Conservation (phyloP, 495 filamentous ascomycete genomes). For the Podospora bellae-mahoneyi region DNA sequence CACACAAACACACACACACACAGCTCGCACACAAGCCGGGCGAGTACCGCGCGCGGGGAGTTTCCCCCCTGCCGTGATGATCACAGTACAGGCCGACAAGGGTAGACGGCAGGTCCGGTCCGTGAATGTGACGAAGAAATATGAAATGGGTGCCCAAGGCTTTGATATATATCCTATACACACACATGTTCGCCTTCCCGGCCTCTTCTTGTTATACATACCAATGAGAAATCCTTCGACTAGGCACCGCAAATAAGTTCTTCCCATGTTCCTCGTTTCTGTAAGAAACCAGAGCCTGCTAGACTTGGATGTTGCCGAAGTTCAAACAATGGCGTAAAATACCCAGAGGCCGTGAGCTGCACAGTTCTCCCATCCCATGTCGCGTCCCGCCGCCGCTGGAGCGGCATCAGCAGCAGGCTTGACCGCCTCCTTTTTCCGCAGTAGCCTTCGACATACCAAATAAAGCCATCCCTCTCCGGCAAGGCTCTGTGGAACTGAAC, state of each 20-base stretch:
- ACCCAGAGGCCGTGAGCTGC: background rate
- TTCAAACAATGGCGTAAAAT: background rate
- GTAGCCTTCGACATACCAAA: background rate
- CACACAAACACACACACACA: too few relatives aligned
- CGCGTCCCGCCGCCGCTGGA: background rate
- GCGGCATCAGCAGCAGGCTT: background rate
- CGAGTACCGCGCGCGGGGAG: background rate
- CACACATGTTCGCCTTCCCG: background rate
- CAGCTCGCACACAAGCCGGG: background rate
- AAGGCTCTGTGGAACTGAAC: background rate
- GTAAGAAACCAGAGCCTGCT: background rate
- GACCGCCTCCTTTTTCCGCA: background rate
- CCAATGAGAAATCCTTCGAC: background rate
- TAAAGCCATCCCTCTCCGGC: background rate
- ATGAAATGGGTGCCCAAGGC: background rate
- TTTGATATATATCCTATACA: background rate
- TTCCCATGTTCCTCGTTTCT: background rate
- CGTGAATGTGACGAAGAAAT: background rate
- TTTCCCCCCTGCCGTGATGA: background rate
- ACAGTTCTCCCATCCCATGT: background rate
- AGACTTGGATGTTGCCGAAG: background rate
- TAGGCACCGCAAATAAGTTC: background rate
- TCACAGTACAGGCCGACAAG: slow-evolving; percentile 2
- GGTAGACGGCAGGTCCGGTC: slow-evolving; percentile 11
- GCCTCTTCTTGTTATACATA: background rate